Evolutionary conservation across 2,329 filamentous ascomycete species (phyloP).

Genomic region (Claviceps spartinae): DNA sequence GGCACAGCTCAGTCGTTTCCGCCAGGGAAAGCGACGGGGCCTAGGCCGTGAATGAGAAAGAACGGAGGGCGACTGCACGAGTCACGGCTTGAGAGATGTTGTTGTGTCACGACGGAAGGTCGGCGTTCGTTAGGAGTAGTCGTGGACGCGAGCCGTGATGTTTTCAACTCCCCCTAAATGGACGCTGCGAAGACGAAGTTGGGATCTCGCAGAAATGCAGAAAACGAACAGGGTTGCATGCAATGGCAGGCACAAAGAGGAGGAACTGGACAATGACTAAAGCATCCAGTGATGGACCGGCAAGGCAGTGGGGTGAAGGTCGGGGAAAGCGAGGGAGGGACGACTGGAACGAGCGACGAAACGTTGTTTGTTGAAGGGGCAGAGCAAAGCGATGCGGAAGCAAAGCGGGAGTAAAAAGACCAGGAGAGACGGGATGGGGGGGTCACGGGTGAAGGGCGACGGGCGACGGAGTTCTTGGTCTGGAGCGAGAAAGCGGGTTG

Average conservation of each 20-base stretch:
- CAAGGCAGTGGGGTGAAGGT: slow-evolving; percentile 14
- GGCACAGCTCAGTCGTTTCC: slow-evolving; percentile 13
- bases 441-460: neutral
- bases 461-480: neutral
- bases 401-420: neutral
- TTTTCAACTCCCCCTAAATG: neutral
- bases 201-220: neutral
- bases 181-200: neutral
- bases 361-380: slow-evolving; percentile 26
- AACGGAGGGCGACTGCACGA: neutral
- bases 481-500: neutral
- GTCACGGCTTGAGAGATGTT: neutral
- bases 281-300: slow-evolving; percentile 7
- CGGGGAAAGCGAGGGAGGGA: slow-evolving; percentile 21
- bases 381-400: slow-evolving; percentile 12
- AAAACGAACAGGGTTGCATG: neutral
- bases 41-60: neutral
- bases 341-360: slow-evolving; percentile 25
- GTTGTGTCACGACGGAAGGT: neutral
- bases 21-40: slow-evolving; percentile 9
- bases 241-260: neutral
- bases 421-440: neutral
- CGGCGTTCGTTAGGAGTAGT: neutral
- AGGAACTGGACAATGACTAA: neutral
- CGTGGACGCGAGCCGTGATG: neutral